Percentiles rank a stretch among this genome's conserved stretches.
phyloP scores from a whole-genome alignment of 2,329 filamentous ascomycete species.

The Podosphaera xanthii region DNA sequence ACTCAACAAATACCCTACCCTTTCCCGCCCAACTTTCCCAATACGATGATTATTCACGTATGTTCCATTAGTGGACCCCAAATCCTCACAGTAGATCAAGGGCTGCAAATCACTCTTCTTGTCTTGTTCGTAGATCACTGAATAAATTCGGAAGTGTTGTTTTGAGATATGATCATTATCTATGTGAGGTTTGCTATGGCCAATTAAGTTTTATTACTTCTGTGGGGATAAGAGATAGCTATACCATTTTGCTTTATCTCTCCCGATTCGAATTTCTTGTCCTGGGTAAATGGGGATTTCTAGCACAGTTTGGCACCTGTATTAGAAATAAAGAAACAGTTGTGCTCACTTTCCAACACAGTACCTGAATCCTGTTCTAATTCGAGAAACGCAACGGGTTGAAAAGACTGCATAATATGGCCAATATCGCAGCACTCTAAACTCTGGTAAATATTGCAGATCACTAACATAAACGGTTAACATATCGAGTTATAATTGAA shows the following conservation, averaged over 20 bases:
- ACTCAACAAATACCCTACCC: constrained; percentile 23
- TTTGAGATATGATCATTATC: constrained; percentile 23
- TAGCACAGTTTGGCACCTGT: background rate
- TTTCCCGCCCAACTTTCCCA: constrained; percentile 18
- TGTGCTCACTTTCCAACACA: background rate
- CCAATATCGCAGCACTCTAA: background rate
- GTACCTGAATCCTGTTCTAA: background rate
- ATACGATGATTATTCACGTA: constrained; percentile 25
- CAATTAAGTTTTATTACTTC: background rate
- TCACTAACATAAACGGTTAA: background rate
- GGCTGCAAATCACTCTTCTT: constrained; percentile 10
- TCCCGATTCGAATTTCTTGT: constrained; percentile 13
- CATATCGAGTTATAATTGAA: too few relatives aligned
- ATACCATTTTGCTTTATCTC: constrained; percentile 13
- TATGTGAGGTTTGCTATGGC: constrained; percentile 20
- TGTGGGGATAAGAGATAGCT: background rate
- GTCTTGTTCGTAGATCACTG: constrained; percentile 22
- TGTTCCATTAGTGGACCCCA: constrained; percentile 30
- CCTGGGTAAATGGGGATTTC: constrained; percentile 5
- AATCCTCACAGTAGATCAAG: constrained; percentile 32
- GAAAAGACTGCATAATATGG: background rate
- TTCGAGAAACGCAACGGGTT: background rate
- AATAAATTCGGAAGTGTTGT: constrained; percentile 32
- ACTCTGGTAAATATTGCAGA: background rate
- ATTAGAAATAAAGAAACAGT: background rate